Evolutionary conservation across 768 basidiomycete genomes (phyloP).

Genomic region (Tricholoma terreum): DNA sequence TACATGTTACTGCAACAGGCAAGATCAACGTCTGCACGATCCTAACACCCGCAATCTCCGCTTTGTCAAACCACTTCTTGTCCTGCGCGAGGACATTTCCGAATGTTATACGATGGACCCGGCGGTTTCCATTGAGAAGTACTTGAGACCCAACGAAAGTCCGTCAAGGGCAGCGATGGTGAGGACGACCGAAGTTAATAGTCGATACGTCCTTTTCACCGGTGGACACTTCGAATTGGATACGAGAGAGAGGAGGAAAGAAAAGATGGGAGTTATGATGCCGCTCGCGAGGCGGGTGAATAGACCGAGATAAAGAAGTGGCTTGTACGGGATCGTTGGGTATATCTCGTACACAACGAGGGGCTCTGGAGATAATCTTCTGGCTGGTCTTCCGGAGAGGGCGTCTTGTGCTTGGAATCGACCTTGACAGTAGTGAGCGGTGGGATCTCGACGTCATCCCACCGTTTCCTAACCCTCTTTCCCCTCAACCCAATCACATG

Average conservation of each 20-base stretch:
- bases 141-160: constrained; percentile 69
- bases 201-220: constrained; percentile 57
- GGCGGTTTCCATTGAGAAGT: constrained; percentile 72
- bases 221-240: constrained; percentile 71
- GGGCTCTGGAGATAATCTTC: constrained; percentile 20
- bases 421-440: constrained; percentile 24
- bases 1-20: too few relatives aligned
- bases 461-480: too few relatives aligned
- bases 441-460: constrained; percentile 19
- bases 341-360: constrained; percentile 56
- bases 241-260: constrained; percentile 82
- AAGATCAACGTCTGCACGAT: constrained; percentile 76
- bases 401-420: constrained; percentile 10
- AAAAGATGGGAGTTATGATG: constrained; percentile 88
- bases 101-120: constrained; percentile 51
- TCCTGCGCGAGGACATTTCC: constrained; percentile 72
- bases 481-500: constrained; percentile 29
- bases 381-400: constrained; percentile 3
- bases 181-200: constrained; percentile 70
- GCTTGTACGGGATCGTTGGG: constrained; percentile 80
- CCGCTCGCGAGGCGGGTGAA: constrained; percentile 67
- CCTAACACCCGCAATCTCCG: constrained; percentile 52
- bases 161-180: constrained; percentile 76
- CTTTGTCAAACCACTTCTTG: constrained; percentile 81
- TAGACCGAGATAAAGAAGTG: constrained; percentile 66